These are phyloP conservation scores for Fraxinus quadrangulata DNA, from an alignment of 257 asterid genomes.

Conservation along the genomic window DNA sequence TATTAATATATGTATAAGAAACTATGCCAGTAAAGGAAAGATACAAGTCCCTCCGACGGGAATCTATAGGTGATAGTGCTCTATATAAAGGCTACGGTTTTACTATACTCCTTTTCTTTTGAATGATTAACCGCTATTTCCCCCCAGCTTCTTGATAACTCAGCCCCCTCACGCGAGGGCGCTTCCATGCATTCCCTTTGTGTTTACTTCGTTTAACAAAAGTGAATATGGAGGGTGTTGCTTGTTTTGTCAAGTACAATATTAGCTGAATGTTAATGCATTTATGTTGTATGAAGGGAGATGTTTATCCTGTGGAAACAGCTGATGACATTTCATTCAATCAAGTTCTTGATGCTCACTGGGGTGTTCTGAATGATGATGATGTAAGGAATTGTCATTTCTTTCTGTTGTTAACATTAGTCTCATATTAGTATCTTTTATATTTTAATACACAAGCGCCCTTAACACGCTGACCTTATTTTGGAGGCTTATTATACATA, in stretches of 20 bases:
- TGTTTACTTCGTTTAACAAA: not conserved
- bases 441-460: constrained; percentile 4
- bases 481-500: constrained; percentile 14
- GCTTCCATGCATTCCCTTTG: not conserved
- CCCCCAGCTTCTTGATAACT: not conserved
- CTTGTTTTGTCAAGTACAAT: not conserved
- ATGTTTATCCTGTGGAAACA: constrained; percentile 90
- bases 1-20: not conserved
- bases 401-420: constrained; percentile 1
- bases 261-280: constrained; percentile 23
- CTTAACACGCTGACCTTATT: not conserved
- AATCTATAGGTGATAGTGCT: not conserved
- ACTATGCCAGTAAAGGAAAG: not conserved
- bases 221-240: not conserved
- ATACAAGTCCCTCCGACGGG: not conserved
- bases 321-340: constrained; percentile 48
- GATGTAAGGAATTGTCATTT: constrained; percentile 60
- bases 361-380: constrained; percentile 93
- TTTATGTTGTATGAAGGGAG: constrained; percentile 66
- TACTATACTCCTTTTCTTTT: not conserved
- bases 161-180: not conserved
- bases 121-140: not conserved
- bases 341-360: constrained; percentile 98
- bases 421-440: constrained; percentile 11
- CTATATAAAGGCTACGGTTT: not conserved